Evolutionary conservation across 2,329 filamentous ascomycete species (phyloP).

Genomic region (Talaromyces amestolkiae): DNA sequence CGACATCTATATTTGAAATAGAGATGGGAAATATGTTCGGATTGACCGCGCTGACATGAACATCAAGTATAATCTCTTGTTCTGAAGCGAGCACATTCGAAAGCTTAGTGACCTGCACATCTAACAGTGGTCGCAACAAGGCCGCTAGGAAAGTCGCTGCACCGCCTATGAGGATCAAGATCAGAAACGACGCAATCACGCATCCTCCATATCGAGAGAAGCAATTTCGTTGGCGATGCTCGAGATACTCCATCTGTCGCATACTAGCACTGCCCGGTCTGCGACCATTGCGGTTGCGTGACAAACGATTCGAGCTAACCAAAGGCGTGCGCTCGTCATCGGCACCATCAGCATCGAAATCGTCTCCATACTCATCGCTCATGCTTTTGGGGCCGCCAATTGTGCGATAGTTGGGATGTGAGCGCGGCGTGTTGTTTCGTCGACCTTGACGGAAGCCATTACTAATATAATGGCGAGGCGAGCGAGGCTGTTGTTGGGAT

Average conservation of each 20-base stretch:
- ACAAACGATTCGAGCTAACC: conserved; percentile 61
- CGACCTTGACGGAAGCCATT: conserved; percentile 62
- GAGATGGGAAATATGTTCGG: conserved; percentile 88
- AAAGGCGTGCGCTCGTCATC: conserved; percentile 88
- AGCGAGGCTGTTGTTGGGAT: conserved; percentile 62
- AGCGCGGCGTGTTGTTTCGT: conserved; percentile 70
- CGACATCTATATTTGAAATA: conserved; percentile 81
- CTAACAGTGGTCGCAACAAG: conserved; percentile 79
- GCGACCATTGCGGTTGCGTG: conserved; percentile 57
- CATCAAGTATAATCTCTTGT: conserved; percentile 90
- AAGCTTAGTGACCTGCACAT: conserved; percentile 76
- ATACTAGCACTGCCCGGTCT: conserved; percentile 57
- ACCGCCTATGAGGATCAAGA: conserved; percentile 78
- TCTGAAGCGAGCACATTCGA: conserved; percentile 89
- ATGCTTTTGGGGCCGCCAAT: conserved; percentile 53
- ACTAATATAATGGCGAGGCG: conserved; percentile 52
- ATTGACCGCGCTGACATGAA: conserved; percentile 84
- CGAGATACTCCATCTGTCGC: conserved; percentile 71
- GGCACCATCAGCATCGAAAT: conserved; percentile 77
- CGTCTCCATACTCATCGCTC: conserved; percentile 67
- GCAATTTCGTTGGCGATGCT: conserved; percentile 63
- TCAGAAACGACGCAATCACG: conserved; percentile 75
- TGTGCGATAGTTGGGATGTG: conserved; percentile 49
- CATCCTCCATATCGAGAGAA: conserved; percentile 80
- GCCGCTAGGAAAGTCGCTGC: conserved; percentile 87